Percentiles rank a stretch among this genome's conserved stretches.
Conservation (phyloP, 352 stramenopile genomes). For the Pilasporangium apinafurcum region DNA sequence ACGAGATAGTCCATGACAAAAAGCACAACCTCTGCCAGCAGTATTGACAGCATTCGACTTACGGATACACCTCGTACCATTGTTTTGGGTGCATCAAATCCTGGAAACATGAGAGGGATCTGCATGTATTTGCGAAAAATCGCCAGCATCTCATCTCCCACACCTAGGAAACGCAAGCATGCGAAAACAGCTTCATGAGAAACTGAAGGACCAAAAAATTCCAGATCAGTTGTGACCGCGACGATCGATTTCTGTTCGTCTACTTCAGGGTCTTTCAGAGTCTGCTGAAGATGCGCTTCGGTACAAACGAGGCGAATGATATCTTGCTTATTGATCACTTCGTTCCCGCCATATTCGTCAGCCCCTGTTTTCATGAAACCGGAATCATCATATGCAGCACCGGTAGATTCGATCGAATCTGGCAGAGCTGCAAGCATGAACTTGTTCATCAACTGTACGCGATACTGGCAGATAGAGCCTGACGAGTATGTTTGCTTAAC, state of each 20-base stretch:
- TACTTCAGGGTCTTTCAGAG: conserved; percentile 1
- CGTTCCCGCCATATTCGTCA: conserved; percentile 1
- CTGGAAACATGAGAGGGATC: conserved; percentile 32
- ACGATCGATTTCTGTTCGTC: conserved; percentile 10
- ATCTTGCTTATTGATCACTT: conserved; percentile 24
- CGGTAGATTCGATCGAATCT: conserved; percentile 6
- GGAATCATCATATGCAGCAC: conserved; percentile 11
- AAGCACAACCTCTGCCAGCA: conserved; percentile 32
- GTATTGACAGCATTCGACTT: conserved; percentile 25
- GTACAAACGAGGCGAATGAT: conserved; percentile 30
- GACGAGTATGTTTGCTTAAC: not conserved
- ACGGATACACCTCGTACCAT: conserved; percentile 33
- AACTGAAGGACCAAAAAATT: conserved; percentile 40
- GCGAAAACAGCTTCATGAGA: conserved; percentile 33
- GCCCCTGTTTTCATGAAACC: conserved; percentile 1
- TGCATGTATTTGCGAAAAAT: conserved; percentile 32
- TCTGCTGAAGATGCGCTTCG: conserved; percentile 21
- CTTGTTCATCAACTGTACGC: conserved; percentile 7
- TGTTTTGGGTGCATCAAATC: conserved; percentile 11
- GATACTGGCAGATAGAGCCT: not conserved
- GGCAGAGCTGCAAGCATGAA: conserved; percentile 22
- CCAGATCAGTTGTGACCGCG: conserved; percentile 36
- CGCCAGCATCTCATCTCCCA: conserved; percentile 17
- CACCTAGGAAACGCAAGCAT: conserved; percentile 24
- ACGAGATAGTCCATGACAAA: conserved; percentile 46